These are phyloP conservation scores for Xylaria grammica DNA, from an alignment of 495 filamentous ascomycete genomes.

Conservation along the genomic window DNA sequence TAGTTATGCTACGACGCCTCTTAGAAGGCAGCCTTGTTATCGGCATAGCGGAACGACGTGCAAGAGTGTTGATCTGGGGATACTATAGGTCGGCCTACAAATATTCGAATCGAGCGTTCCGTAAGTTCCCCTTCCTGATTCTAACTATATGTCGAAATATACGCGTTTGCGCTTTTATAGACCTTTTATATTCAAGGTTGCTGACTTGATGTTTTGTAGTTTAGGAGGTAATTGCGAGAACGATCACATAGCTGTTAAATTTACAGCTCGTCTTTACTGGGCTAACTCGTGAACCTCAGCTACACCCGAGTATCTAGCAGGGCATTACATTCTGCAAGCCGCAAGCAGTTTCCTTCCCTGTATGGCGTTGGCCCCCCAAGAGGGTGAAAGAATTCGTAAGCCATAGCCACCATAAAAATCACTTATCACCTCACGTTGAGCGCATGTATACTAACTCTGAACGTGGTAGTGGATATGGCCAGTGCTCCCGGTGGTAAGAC, in stretches of 20 bases:
- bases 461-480: constrained; percentile 70
- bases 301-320: constrained; percentile 95
- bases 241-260: no score
- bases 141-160: neutral
- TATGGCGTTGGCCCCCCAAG: constrained; percentile 94
- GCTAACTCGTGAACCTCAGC: constrained; percentile 47
- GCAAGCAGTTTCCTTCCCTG: constrained; percentile 96
- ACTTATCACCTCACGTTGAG: neutral
- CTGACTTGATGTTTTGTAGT: constrained; percentile 10
- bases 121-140: constrained; percentile 50
- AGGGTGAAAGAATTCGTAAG: constrained; percentile 73
- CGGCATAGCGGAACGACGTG: neutral
- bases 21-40: neutral
- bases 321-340: constrained; percentile 97
- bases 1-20: neutral
- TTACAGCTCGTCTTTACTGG: neutral
- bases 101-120: constrained; percentile 93
- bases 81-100: constrained; percentile 70
- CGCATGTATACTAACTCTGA: constrained; percentile 22
- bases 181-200: neutral
- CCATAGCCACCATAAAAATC: constrained; percentile 34
- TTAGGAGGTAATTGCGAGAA: constrained; percentile 18
- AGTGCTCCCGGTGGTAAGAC: constrained; percentile 97
- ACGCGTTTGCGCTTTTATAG: neutral
- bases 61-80: neutral